A percentile compares a stretch with the other conserved stretches of the same genome.
Conservation (phyloP, 1,284 basidiomycete species). For the Cutaneotrichosporon dermatis region DNA sequence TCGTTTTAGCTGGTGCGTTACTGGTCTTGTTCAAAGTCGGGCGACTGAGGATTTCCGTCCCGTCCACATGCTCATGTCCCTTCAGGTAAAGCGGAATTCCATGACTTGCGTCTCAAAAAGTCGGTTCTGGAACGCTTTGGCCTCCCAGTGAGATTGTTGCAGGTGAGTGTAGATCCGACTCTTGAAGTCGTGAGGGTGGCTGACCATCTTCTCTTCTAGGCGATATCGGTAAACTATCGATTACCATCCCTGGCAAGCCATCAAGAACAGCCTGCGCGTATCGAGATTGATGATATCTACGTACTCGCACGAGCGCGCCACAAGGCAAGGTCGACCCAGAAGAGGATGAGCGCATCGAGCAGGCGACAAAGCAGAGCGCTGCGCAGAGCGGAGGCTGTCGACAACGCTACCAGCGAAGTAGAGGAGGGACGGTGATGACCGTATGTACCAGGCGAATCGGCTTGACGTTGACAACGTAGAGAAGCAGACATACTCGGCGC, state of each 20-base stretch:
- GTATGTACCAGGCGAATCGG: conserved; percentile 14
- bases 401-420: conserved; percentile 53
- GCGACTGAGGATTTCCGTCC: too few relatives aligned
- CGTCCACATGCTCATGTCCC: neutral
- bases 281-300: conserved; percentile 91
- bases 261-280: conserved; percentile 91
- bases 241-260: conserved; percentile 93
- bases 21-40: too few relatives aligned
- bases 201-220: conserved; percentile 53
- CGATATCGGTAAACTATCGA: conserved; percentile 83
- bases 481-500: conserved; percentile 73
- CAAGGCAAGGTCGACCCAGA: conserved; percentile 61
- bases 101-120: conserved; percentile 82
- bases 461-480: conserved; percentile 41
- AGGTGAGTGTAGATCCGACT: conserved; percentile 54
- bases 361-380: conserved; percentile 89
- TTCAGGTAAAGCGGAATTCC: conserved; percentile 75
- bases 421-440: conserved; percentile 49
- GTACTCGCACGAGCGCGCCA: conserved; percentile 58
- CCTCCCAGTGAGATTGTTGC: conserved; percentile 94
- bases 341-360: conserved; percentile 77
- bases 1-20: conserved; percentile 79
- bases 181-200: neutral
- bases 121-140: conserved; percentile 94
- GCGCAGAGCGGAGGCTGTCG: conserved; percentile 83